phyloP scores from a whole-genome alignment of 768 basidiomycete genomes.

The Psilocybe sp. region DNA sequence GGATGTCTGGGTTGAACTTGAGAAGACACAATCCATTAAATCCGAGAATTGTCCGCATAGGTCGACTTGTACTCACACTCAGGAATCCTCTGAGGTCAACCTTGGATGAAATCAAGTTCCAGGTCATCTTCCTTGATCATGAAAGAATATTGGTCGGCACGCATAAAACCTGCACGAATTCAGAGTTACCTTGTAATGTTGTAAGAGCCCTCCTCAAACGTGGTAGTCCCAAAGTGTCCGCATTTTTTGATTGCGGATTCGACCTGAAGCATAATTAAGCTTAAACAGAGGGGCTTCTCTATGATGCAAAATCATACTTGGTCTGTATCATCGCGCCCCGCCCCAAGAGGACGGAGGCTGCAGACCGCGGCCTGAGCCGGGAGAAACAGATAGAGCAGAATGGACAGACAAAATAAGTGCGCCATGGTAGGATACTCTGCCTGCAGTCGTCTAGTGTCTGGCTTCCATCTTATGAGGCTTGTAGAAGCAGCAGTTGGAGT shows the following conservation, averaged over 20 bases:
- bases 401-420: too few species aligned
- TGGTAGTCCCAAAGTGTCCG: slow-evolving; percentile 43
- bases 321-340: slow-evolving; percentile 10
- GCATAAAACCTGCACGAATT: background rate
- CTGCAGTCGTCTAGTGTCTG: too few species aligned
- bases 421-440: too few species aligned
- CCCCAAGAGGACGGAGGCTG: background rate
- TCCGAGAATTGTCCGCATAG: background rate
- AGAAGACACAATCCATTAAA: background rate
- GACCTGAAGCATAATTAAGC: slow-evolving; percentile 28
- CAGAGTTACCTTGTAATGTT: slow-evolving; percentile 47
- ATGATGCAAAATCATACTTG: slow-evolving; percentile 1
- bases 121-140: slow-evolving; percentile 46
- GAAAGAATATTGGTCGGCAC: background rate
- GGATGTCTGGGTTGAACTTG: slow-evolving; percentile 51
- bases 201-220: slow-evolving; percentile 42
- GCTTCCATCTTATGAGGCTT: too few species aligned
- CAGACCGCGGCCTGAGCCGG: background rate
- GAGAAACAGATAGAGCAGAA: too few species aligned
- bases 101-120: slow-evolving; percentile 41
- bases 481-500: too few species aligned
- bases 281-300: background rate
- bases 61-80: slow-evolving; percentile 28
- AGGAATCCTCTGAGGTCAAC: slow-evolving; percentile 46
- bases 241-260: slow-evolving; percentile 46